Evolutionary conservation across 805 yeast species (phyloP), one percentile per base, ranked within the genome.

Genomic region (Candida coquimbonensis): DNA sequence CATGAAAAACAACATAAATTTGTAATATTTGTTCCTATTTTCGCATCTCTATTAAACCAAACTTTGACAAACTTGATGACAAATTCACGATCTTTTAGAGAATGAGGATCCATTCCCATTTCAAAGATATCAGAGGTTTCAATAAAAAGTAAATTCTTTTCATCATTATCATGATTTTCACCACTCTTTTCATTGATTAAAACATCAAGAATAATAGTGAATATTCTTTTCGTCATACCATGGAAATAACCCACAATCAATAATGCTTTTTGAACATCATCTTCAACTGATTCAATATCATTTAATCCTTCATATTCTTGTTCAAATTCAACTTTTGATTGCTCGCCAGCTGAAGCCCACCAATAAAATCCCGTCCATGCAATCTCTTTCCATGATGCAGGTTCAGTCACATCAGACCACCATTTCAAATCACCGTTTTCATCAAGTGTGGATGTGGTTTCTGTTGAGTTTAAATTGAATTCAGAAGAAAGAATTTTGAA

Each of bases 261-360:
- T 9, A 66, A 50, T 39, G 58, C 50, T 45, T 54, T 51, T 47
- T 53, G 50, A 46, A 57, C 49, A 46, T 57, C 56, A 47, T 54
- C 55, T 40, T 50, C 43, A 37, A 46, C 36, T 42, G 48, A 27
- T 11, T 43, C 39, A 14, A 49, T 29, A 4, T 51, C 57, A 8
- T 52, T 53, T 14, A 63, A 51, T 1, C 65, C 70, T 16, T 74
- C 78, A 17, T 66, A 48, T 29, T 64, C 68, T 33, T 60, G 63
- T 36, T 72, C 74, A 27, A 66, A 68, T 39, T 67, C 65, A 19
- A 64, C 57, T 24, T 60, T 62, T 14, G 68, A 67, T 36, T 73
- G 70, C 48, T 81, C 84, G 9, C 93, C 95, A 1, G 93, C 91
- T 29, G 85, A 75, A 3, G 95, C 95, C 88, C 91, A 86, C 93